Evolutionary conservation across 805 yeast species (phyloP), one percentile per base, ranked within the genome.

Genomic region (Candida coquimbonensis): DNA sequence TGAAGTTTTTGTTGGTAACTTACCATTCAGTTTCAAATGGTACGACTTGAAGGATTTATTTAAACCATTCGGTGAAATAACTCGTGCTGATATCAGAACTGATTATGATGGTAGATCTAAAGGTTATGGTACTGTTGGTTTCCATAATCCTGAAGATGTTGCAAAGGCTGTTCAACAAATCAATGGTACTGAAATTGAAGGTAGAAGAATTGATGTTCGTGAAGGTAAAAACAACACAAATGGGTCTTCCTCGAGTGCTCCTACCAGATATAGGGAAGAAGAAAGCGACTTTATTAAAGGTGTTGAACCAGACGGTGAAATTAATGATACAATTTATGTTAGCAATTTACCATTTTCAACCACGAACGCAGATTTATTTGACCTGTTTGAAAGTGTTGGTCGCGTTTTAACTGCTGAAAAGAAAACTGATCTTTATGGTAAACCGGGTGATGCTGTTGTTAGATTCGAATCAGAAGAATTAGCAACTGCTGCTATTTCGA

Each of bases 261-360:
- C 37, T 8, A 17, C 4, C 14, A 19, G 19, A 19, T 14, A 35
- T 5, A 35, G 12, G 11, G 37, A 35, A 17, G 9, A 17, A 31
- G 27, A 11, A 7, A 60, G 79, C 35, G 80, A 70, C 9, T 86
- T 88, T 62, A 78, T 89, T 13, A 77, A 73, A 40, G 83, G 80
- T 45, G 89, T 85, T 38, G 56, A 62, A 9, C 86, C 83, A 2
- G 68, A 72, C 39, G 88, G 87, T 38, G 75, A 68, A 36, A 79
- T 78, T 42, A 81, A 80, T 42, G 76, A 70, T 32, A 72, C 77
- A 21, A 75, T 91, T 39, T 84, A 67, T 60, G 89, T 85, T 21
- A 74, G 73, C 39, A 91, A 91, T 68, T 70, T 91, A 59, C 98
- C 98, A 29, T 87, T 78, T 73, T 83, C 89, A 43, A 90, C 97